Evolutionary conservation across 202 grass and related monocot species (phyloP).

Genomic region (Setaria italica): DNA sequence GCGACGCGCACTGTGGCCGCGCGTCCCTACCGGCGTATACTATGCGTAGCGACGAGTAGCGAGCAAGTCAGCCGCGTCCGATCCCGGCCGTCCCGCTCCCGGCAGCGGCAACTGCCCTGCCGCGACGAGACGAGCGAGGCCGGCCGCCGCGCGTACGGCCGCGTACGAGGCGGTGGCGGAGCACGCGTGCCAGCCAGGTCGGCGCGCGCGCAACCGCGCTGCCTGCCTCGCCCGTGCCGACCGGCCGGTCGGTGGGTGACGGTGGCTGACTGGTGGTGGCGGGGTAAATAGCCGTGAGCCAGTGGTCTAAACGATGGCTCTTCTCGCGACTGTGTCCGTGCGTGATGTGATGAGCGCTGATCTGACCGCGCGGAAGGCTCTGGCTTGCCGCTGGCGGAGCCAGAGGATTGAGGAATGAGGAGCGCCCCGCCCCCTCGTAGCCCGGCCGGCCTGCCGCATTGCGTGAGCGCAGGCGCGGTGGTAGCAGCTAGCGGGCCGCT

Average conservation of each 20-base stretch:
- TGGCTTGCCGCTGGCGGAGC: no score
- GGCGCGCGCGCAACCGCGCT: neutral
- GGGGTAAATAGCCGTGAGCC: neutral
- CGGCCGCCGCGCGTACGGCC: neutral
- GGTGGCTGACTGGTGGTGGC: neutral
- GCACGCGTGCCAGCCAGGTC: neutral
- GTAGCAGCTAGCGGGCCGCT: neutral
- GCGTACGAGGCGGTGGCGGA: neutral
- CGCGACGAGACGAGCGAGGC: neutral
- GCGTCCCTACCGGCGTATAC: neutral
- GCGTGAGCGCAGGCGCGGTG: neutral
- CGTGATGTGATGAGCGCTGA: neutral
- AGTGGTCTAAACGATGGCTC: neutral
- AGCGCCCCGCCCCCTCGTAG: no score
- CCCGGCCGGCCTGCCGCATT: neutral
- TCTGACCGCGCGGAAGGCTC: no score
- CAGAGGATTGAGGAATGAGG: no score
- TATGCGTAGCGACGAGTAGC: neutral
- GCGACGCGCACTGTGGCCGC: constrained; percentile 21
- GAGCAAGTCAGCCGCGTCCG: constrained; percentile 9
- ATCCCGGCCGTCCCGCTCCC: neutral
- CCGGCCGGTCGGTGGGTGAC: constrained; percentile 30
- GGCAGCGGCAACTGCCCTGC: neutral
- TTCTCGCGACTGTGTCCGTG: neutral
- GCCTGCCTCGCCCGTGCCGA: constrained; percentile 37